Evolutionary conservation across 2,329 filamentous ascomycete species (phyloP).

Genomic region (Trichoderma atroviride): DNA sequence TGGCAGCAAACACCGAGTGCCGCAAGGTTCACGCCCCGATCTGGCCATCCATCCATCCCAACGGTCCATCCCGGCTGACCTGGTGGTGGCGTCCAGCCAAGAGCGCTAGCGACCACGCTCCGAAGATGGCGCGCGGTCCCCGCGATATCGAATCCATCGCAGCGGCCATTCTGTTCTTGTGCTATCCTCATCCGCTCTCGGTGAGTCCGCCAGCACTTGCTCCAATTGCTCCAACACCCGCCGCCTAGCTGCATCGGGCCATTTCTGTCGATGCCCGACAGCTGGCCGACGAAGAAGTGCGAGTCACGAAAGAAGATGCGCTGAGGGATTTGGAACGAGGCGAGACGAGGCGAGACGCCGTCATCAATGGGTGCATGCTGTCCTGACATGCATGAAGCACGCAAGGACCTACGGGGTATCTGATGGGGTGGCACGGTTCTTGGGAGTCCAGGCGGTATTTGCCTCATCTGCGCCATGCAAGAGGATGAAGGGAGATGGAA

Average conservation of each 20-base stretch:
- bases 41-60: not conserved
- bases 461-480: conserved; percentile 13
- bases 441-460: not conserved
- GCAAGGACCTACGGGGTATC: conserved; percentile 13
- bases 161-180: not conserved
- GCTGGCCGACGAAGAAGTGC: not conserved
- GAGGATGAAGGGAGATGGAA: no score
- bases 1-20: not conserved
- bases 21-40: conserved; percentile 15
- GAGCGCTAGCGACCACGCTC: conserved; percentile 18
- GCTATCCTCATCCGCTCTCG: conserved; percentile 9
- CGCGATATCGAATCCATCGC: conserved; percentile 14
- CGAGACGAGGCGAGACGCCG: conserved; percentile 2
- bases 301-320: not conserved
- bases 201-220: conserved; percentile 11
- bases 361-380: not conserved
- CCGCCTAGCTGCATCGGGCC: conserved; percentile 15
- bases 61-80: conserved; percentile 21
- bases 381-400: conserved; percentile 12
- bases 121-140: conserved; percentile 16
- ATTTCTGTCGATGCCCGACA: conserved; percentile 1
- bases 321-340: conserved; percentile 11
- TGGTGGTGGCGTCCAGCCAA: conserved; percentile 20
- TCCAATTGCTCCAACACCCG: not conserved
- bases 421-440: not conserved